A percentile compares a stretch with the other conserved stretches of the same genome.
These are phyloP conservation scores for Candida pseudoviswanathii DNA, from an alignment of 1,139 yeast species.

Conservation along the genomic window DNA sequence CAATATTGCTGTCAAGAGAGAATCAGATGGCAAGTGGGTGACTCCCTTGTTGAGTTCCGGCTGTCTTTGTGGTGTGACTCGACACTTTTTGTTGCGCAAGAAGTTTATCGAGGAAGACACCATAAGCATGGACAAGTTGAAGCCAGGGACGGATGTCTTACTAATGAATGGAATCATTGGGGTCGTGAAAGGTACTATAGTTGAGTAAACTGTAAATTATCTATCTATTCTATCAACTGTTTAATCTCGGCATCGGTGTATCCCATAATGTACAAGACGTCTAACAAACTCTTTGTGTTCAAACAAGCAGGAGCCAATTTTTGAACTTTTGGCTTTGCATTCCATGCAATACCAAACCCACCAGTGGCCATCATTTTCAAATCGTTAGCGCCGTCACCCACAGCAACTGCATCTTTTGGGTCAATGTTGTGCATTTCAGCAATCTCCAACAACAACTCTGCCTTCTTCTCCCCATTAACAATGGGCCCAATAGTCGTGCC, in stretches of 20 bases:
- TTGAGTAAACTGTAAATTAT: constrained; percentile 6
- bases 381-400: constrained; percentile 98
- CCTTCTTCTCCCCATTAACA: constrained; percentile 86
- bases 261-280: constrained; percentile 81
- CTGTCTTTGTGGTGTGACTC: constrained; percentile 81
- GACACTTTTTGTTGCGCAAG: constrained; percentile 63
- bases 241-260: constrained; percentile 60
- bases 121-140: constrained; percentile 46
- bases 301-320: constrained; percentile 76
- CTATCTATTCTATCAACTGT: constrained; percentile 20
- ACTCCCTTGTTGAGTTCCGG: constrained; percentile 82
- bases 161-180: constrained; percentile 86
- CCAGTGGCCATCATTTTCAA: constrained; percentile 89
- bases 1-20: constrained; percentile 66
- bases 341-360: constrained; percentile 96
- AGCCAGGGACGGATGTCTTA: constrained; percentile 65
- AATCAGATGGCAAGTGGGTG: constrained; percentile 56
- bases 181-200: constrained; percentile 62
- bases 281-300: constrained; percentile 69
- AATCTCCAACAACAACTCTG: constrained; percentile 66
- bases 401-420: constrained; percentile 67
- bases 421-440: constrained; percentile 65
- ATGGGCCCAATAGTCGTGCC: constrained; percentile 69
- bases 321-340: constrained; percentile 94
- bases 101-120: constrained; percentile 58